Percentiles rank a stretch among this genome's conserved stretches.
Evolutionary conservation across 2,329 filamentous ascomycete genomes (phyloP).

Genomic region (Macrophomina pseudophaseolina): DNA sequence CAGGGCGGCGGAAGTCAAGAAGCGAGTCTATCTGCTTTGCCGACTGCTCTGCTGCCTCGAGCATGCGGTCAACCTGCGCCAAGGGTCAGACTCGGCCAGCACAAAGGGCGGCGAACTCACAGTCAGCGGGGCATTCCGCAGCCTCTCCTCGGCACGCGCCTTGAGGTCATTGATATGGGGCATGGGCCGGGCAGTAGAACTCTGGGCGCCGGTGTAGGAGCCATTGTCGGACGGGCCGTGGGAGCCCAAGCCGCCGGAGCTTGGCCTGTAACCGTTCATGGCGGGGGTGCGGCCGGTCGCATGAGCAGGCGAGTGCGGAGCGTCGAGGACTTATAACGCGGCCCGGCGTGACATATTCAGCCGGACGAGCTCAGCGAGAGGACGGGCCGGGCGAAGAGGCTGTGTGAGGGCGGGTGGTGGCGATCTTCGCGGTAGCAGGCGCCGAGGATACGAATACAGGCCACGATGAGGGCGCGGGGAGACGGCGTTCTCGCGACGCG

Average conservation of each 20-base stretch:
- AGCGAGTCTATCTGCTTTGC: conserved; percentile 61
- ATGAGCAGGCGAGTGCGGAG: conserved; percentile 19
- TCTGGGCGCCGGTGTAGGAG: conserved; percentile 32
- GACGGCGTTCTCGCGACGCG: not conserved
- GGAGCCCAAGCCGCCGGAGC: conserved; percentile 33
- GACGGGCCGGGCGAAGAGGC: not conserved
- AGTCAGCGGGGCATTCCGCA: conserved; percentile 36
- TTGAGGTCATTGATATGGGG: conserved; percentile 53
- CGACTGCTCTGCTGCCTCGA: conserved; percentile 48
- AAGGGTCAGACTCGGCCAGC: not conserved
- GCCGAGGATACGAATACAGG: conserved; percentile 23
- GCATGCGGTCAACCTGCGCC: conserved; percentile 46
- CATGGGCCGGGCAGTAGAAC: conserved; percentile 33
- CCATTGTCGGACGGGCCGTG: conserved; percentile 36
- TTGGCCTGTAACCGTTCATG: conserved; percentile 31
- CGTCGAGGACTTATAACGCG: conserved; percentile 1
- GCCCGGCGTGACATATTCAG: conserved; percentile 17
- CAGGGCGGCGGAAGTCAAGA: conserved; percentile 67
- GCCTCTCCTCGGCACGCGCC: conserved; percentile 45
- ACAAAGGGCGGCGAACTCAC: conserved; percentile 31
- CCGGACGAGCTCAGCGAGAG: not conserved
- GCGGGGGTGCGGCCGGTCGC: conserved; percentile 14
- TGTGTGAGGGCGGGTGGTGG: conserved; percentile 11
- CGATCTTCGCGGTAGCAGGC: conserved; percentile 12
- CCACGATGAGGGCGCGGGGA: conserved; percentile 20